These are phyloP conservation scores for Wickerhamomyces bisporus DNA, from an alignment of 805 yeast species.

Conservation along the genomic window DNA sequence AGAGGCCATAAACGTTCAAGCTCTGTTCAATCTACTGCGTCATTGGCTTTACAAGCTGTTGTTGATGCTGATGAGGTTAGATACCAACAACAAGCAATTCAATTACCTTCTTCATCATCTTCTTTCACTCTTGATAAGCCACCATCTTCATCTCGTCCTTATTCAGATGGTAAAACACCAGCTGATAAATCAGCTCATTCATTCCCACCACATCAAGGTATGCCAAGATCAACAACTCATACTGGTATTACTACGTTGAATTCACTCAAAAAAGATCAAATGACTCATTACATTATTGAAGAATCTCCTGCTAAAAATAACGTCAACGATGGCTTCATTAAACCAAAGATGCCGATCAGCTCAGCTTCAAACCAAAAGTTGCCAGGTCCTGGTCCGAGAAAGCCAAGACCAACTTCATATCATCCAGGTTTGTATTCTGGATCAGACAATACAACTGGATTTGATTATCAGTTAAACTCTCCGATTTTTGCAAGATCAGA, in stretches of 20 bases:
- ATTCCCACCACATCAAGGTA: conserved; percentile 8
- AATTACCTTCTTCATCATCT: conserved; percentile 15
- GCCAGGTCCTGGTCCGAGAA: conserved; percentile 44
- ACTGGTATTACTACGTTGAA: conserved; percentile 22
- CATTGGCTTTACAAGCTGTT: conserved; percentile 67
- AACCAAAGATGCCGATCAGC: conserved; percentile 21
- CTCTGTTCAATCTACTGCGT: conserved; percentile 45
- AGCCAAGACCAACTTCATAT: conserved; percentile 80
- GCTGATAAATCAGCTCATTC: conserved; percentile 5
- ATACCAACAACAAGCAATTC: conserved; percentile 8
- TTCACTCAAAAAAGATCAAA: conserved; percentile 4
- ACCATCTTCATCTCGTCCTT: conserved; percentile 6
- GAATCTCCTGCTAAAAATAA: conserved; percentile 19
- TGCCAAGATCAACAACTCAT: conserved; percentile 33
- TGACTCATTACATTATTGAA: conserved; percentile 16
- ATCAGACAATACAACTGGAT: conserved; percentile 2
- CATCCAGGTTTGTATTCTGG: conserved; percentile 54
- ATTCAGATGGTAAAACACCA: conserved; percentile 11
- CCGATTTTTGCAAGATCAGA: conserved; percentile 32
- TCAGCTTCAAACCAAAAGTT: conserved; percentile 20
- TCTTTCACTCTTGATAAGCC: conserved; percentile 17
- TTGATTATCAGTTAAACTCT: neutral
- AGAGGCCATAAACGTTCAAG: conserved; percentile 32
- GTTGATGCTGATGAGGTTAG: conserved; percentile 52
- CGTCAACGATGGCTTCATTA: conserved; percentile 8